Conservation (phyloP, 2,329 filamentous ascomycete species). For the Colletotrichum falcatum region DNA sequence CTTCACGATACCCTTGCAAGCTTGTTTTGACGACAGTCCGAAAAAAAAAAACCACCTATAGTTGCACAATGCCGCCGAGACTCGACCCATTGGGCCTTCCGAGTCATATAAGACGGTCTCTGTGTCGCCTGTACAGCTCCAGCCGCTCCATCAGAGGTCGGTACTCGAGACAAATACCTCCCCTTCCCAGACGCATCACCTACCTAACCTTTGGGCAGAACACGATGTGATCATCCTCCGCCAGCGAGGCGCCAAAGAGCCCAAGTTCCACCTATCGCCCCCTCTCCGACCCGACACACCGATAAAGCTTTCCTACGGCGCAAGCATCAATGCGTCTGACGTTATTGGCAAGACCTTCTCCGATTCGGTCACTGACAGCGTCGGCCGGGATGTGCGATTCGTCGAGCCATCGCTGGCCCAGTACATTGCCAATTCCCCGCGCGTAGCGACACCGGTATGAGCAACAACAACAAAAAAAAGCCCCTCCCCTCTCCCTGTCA, state of each 20-base stretch:
- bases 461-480: background rate
- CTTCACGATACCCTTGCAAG: constrained; percentile 7
- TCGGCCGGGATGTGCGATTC: constrained; percentile 64
- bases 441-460: constrained; percentile 80
- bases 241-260: constrained; percentile 51
- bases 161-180: background rate
- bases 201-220: constrained; percentile 46
- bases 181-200: background rate
- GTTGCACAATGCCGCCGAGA: constrained; percentile 26
- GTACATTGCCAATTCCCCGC: constrained; percentile 75
- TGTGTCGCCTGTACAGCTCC: constrained; percentile 21
- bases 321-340: constrained; percentile 61
- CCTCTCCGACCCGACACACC: constrained; percentile 49
- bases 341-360: constrained; percentile 74
- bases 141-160: constrained; percentile 27
- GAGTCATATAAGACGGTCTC: constrained; percentile 3
- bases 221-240: constrained; percentile 56
- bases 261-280: constrained; percentile 53
- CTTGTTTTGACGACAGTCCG: background rate
- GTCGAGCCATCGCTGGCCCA: constrained; percentile 77
- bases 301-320: constrained; percentile 58
- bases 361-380: constrained; percentile 68
- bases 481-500: no score
- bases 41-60: background rate
- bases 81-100: constrained; percentile 20